Conservation (phyloP, 441 rosid genomes). For the Arabidopsis lyrata region DNA sequence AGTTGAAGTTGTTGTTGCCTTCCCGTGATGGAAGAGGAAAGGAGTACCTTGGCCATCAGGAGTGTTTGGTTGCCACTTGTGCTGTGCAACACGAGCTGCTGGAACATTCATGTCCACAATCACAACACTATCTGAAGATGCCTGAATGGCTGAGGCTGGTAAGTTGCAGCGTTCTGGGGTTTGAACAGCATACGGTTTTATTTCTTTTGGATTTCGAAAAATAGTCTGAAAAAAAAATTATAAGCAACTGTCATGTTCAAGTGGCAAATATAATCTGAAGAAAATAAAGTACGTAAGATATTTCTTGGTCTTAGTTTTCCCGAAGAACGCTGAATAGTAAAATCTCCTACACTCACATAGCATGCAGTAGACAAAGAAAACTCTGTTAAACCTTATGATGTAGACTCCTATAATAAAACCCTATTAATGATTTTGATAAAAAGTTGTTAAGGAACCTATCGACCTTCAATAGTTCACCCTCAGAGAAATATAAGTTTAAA, state of each 20-base stretch:
- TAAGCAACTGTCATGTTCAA: constrained; percentile 21
- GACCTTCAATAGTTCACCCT: constrained; percentile 25
- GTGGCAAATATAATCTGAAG: constrained; percentile 8
- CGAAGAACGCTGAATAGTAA: constrained; percentile 18
- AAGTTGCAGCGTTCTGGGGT: constrained; percentile 93
- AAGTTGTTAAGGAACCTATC: constrained; percentile 19
- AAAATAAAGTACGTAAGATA: not conserved
- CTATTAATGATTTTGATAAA: constrained; percentile 2
- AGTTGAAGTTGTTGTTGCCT: constrained; percentile 65
- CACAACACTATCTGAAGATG: constrained; percentile 83
- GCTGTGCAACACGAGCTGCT: constrained; percentile 89
- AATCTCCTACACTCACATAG: constrained; percentile 15
- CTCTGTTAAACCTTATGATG: constrained; percentile 5
- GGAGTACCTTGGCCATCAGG: constrained; percentile 98
- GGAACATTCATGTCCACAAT: constrained; percentile 91
- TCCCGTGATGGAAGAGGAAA: constrained; percentile 95
- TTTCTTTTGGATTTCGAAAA: constrained; percentile 89
- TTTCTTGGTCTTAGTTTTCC: constrained; percentile 6
- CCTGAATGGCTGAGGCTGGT: constrained; percentile 95
- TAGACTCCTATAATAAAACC: constrained; percentile 6
- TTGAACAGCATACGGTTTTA: constrained; percentile 81
- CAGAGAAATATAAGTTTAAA: constrained; percentile 12
- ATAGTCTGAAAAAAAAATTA: constrained; percentile 70
- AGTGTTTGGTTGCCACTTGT: constrained; percentile 99
- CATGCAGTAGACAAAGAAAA: constrained; percentile 14